phyloP scores from a whole-genome alignment of 805 yeast genomes.

The Komagataella phaffii region DNA sequence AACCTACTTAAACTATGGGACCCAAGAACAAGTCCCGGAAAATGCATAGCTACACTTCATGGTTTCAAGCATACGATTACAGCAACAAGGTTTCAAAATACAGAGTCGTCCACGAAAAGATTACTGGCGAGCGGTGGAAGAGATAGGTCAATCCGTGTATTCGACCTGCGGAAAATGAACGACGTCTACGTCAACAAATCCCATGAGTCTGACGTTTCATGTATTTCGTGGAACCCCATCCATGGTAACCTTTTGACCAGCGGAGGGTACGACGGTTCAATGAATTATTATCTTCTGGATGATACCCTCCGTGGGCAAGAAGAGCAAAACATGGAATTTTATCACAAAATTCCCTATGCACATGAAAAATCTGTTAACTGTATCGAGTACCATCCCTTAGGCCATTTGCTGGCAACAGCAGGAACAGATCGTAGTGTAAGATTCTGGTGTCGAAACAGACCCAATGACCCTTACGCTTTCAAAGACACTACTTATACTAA shows the following conservation, averaged over 20 bases:
- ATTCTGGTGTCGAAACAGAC: constrained; percentile 90
- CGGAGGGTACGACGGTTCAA: constrained; percentile 83
- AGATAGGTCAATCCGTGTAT: constrained; percentile 78
- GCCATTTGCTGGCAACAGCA: constrained; percentile 83
- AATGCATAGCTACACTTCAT: constrained; percentile 67
- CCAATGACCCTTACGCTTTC: constrained; percentile 74
- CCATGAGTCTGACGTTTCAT: constrained; percentile 71
- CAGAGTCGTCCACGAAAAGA: constrained; percentile 54
- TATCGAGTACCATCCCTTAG: constrained; percentile 85
- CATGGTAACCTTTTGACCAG: constrained; percentile 70
- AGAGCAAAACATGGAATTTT: constrained; percentile 1
- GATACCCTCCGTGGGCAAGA: neutral
- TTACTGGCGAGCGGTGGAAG: constrained; percentile 78
- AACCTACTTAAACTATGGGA: constrained; percentile 93
- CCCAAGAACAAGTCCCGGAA: constrained; percentile 51
- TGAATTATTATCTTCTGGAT: constrained; percentile 56
- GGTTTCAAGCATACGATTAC: constrained; percentile 94
- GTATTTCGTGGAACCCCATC: constrained; percentile 87
- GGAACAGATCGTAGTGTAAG: constrained; percentile 88
- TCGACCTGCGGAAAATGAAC: constrained; percentile 79
- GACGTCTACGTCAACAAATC: constrained; percentile 64
- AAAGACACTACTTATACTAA: constrained; percentile 43
- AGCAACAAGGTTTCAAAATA: constrained; percentile 61
- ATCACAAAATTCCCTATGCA: constrained; percentile 71
- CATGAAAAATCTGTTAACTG: constrained; percentile 91